A percentile compares a stretch with the other conserved stretches of the same genome.
Evolutionary conservation across 139 green algal species (phyloP).

Genomic region (Chlamydomonas schloesseri): DNA sequence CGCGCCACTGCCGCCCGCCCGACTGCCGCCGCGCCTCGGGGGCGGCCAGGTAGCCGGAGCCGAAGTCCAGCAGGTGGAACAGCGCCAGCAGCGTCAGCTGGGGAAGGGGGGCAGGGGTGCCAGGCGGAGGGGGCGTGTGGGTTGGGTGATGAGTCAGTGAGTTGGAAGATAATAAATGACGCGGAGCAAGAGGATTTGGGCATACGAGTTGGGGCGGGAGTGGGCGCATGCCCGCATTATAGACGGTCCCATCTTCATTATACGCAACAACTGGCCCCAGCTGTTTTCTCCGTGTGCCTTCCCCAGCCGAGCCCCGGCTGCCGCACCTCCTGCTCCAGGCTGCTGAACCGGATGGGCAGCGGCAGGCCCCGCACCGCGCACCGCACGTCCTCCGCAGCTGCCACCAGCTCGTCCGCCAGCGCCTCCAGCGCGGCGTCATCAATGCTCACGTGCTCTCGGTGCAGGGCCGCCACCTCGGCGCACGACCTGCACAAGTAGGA

Average conservation of each 20-base stretch:
- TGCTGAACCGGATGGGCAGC: slow-evolving; percentile 69
- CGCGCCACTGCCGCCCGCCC: slow-evolving; percentile 32
- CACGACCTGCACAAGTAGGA: slow-evolving; percentile 46
- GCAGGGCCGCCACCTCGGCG: slow-evolving; percentile 27
- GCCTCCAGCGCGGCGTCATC: slow-evolving; percentile 30
- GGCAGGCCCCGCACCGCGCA: slow-evolving; percentile 42
- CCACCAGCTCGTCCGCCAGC: slow-evolving; percentile 22
- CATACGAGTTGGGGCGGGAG: no score
- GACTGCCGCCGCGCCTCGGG: not conserved
- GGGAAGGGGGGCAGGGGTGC: not conserved
- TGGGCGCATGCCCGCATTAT: no score
- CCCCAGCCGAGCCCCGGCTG: no score
- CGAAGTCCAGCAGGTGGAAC: slow-evolving; percentile 77
- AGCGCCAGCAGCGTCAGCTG: slow-evolving; percentile 74
- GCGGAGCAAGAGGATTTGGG: no score
- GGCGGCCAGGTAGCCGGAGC: slow-evolving; percentile 62
- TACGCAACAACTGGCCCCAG: no score
- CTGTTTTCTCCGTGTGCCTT: no score
- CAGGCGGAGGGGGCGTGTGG: no score
- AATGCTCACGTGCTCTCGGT: slow-evolving; percentile 44
- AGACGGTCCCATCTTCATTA: no score
- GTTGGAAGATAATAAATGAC: no score
- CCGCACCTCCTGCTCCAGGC: slow-evolving; percentile 53
- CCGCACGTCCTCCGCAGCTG: slow-evolving; percentile 5
- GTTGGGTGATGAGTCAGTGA: not conserved